These are phyloP conservation scores for Rosa rugosa DNA, from an alignment of 306 rosid species.

Conservation along the genomic window DNA sequence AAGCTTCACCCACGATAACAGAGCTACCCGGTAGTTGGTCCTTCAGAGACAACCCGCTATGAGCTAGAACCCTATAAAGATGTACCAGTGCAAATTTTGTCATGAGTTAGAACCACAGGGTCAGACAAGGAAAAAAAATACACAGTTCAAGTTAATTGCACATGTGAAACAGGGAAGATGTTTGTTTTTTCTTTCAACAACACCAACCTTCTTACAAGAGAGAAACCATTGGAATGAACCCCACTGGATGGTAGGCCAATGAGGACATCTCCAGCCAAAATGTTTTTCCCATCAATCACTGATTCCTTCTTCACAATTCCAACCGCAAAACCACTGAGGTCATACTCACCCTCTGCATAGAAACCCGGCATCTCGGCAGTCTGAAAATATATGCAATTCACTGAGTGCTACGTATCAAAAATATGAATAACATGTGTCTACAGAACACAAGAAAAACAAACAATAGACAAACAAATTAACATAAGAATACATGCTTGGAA, in stretches of 20 bases:
- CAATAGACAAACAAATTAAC: not conserved
- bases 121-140: not conserved
- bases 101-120: not conserved
- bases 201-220: slow-evolving; percentile 82
- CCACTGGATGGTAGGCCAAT: slow-evolving; percentile 93
- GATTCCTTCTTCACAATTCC: slow-evolving; percentile 75
- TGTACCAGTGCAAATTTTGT: slow-evolving; percentile 14
- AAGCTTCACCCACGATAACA: slow-evolving; percentile 70
- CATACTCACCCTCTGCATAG: slow-evolving; percentile 83
- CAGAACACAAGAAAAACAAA: not conserved
- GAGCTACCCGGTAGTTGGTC: slow-evolving; percentile 66
- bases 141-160: not conserved
- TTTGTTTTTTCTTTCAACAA: not conserved
- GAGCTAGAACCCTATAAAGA: slow-evolving; percentile 60
- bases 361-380: slow-evolving; percentile 98
- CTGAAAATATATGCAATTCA: slow-evolving; percentile 42
- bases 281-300: slow-evolving; percentile 71
- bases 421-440: not conserved
- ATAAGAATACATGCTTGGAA: not conserved
- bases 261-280: slow-evolving; percentile 70
- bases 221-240: slow-evolving; percentile 91
- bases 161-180: not conserved
- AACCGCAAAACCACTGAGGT: slow-evolving; percentile 94
- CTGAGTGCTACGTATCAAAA: not conserved
- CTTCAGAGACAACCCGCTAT: slow-evolving; percentile 63